A percentile compares a stretch with the other conserved stretches of the same genome.
phyloP scores from a whole-genome alignment of 164 flowering plant species.

The Dillenia suffruticosa region DNA sequence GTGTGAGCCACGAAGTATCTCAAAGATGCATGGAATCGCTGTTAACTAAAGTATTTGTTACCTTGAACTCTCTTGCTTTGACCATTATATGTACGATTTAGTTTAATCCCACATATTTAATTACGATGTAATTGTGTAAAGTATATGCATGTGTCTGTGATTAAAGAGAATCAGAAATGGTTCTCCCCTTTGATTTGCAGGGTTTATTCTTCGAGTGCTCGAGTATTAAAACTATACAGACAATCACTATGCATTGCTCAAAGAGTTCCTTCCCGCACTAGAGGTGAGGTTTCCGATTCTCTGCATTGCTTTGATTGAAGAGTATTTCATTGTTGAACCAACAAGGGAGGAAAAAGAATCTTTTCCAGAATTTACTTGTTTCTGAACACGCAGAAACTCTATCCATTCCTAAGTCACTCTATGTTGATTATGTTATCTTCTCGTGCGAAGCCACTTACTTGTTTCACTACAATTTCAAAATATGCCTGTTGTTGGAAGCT shows the following conservation, averaged over 20 bases:
- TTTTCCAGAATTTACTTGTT: neutral
- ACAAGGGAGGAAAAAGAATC: neutral
- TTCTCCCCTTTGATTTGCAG: conserved; percentile 55
- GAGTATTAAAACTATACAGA: conserved; percentile 82
- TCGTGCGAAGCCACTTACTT: too few relatives aligned
- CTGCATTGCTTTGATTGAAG: too few relatives aligned
- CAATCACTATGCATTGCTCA: conserved; percentile 63
- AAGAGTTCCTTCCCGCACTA: conserved; percentile 61
- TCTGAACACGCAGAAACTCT: too few relatives aligned
- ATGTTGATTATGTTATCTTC: too few relatives aligned
- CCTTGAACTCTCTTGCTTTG: neutral
- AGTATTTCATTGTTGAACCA: too few relatives aligned
- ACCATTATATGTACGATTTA: too few relatives aligned
- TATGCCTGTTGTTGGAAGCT: too few relatives aligned
- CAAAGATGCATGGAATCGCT: too few relatives aligned
- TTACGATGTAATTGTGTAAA: neutral
- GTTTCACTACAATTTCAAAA: too few relatives aligned
- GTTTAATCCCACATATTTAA: neutral
- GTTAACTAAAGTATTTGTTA: too few relatives aligned
- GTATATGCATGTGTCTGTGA: neutral
- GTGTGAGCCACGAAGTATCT: too few relatives aligned
- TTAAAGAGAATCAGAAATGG: conserved; percentile 33
- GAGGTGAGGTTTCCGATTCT: conserved; percentile 39
- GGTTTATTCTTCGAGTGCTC: conserved; percentile 70
- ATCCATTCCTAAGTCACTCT: too few relatives aligned